Evolutionary conservation across 2,329 filamentous ascomycete species (phyloP).

Genomic region (Fusarium beomiforme): DNA sequence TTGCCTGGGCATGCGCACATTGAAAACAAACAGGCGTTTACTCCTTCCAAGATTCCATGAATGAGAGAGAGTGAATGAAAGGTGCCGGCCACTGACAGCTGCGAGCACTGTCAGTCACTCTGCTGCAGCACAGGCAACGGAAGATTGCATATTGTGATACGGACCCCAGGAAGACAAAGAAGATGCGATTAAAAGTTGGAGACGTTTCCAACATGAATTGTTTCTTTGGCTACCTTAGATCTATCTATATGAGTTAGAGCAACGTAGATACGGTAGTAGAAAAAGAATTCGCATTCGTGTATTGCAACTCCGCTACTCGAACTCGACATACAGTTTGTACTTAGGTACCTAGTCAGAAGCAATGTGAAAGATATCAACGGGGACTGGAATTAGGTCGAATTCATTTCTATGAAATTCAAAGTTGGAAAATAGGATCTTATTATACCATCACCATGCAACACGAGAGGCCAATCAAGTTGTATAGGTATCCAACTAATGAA

Average conservation of each 20-base stretch:
- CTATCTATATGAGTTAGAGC: too few relatives aligned
- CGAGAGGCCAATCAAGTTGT: not conserved
- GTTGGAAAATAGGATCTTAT: not conserved
- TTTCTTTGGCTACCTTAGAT: not conserved
- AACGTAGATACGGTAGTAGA: too few relatives aligned
- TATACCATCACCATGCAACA: not conserved
- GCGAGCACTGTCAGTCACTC: conserved; percentile 12
- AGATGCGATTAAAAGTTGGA: not conserved
- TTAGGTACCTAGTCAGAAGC: too few relatives aligned
- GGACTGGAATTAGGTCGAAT: too few relatives aligned
- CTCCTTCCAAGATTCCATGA: not conserved
- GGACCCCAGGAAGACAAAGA: not conserved
- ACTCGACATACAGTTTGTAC: too few relatives aligned
- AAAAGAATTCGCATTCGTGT: too few relatives aligned
- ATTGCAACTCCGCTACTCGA: too few relatives aligned
- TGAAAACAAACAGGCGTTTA: not conserved
- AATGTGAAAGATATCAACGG: not conserved
- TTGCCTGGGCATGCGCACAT: conserved; percentile 3
- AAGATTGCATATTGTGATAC: not conserved
- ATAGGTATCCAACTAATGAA: not conserved
- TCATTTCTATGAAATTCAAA: not conserved
- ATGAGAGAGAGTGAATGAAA: conserved; percentile 3
- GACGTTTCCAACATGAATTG: not conserved
- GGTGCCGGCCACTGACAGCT: conserved; percentile 9
- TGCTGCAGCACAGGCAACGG: not conserved